Conservation (phyloP, 352 stramenopile species). For the Phytophthora idaei region DNA sequence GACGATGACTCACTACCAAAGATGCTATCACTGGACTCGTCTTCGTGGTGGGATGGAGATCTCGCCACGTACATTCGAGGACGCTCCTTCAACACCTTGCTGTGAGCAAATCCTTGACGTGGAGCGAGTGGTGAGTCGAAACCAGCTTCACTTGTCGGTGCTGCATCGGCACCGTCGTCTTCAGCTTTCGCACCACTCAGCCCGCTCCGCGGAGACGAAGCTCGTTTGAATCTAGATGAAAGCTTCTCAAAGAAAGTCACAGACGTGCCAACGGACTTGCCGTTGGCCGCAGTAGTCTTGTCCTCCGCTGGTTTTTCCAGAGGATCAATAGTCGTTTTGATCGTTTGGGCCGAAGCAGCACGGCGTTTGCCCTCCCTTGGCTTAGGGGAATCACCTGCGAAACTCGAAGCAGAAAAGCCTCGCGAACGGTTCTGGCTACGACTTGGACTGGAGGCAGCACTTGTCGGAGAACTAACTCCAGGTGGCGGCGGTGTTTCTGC, state of each 20-base stretch:
- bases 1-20: constrained; percentile 78
- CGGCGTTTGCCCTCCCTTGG: constrained; percentile 41
- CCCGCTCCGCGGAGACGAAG: constrained; percentile 52
- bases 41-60: constrained; percentile 63
- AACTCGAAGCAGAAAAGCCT: constrained; percentile 43
- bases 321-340: constrained; percentile 35
- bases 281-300: constrained; percentile 25
- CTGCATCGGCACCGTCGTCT: constrained; percentile 25
- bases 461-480: constrained; percentile 18
- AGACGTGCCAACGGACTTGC: constrained; percentile 44
- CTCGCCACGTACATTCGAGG: constrained; percentile 84
- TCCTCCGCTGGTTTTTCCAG: constrained; percentile 42
- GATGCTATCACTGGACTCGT: constrained; percentile 89
- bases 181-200: constrained; percentile 29
- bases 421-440: constrained; percentile 31
- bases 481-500: neutral
- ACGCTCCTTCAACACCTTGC: constrained; percentile 63
- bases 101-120: constrained; percentile 28
- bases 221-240: constrained; percentile 81
- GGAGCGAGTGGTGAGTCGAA: constrained; percentile 35
- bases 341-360: constrained; percentile 38
- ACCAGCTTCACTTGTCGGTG: constrained; percentile 17
- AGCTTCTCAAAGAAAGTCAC: constrained; percentile 88
- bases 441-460: constrained; percentile 27
- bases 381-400: constrained; percentile 32